Evolutionary conservation across 805 yeast species (phyloP), one percentile per base, ranked within the genome.

Genomic region (Ogataea thermomethanolica): DNA sequence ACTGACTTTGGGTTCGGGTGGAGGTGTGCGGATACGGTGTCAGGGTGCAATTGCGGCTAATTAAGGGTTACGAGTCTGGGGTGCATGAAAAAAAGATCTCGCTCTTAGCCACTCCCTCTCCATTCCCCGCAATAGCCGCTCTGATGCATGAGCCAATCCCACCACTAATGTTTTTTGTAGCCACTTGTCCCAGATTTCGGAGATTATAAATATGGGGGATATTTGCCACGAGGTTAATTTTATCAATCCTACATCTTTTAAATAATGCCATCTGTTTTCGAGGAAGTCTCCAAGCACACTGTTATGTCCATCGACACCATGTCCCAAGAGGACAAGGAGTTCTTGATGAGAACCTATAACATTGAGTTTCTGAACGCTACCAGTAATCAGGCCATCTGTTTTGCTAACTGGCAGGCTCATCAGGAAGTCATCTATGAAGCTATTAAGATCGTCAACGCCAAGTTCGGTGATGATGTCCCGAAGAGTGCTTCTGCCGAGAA

Each of bases 301-400:
- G 29, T 12, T 9, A 46, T 55, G 36, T 51, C 58, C 13, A 29
- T 56, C 10, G 61, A 56, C 49, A 53, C 59, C 9, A 45, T 51
- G 49, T 35, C 43, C 27, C 39, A 44, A 21, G 59, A 55, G 43
- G 54, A 50, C 29, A 39, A 47, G 9, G 46, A 51, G 37, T 54
- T 28, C 35, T 46, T 45, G 31, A 25, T 20, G 9, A 41, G 36
- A 8, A 27, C 31, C 10, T 43, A 41, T 33, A 45, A 39, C 6
- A 30, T 53, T 20, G 37, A 47, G 26, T 58, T 58, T 34, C 25
- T 45, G 26, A 54, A 56, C 40, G 61, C 62, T 10, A 58, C 61
- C 33, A 55, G 60, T 3, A 58, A 58, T 43, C 61, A 58, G 45
- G 59, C 49, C 17, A 56, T 56, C 34, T 39, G 48, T 29, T 56